Conservation (phyloP, 345 rosid genomes). For the Abelmoschus esculentus region DNA sequence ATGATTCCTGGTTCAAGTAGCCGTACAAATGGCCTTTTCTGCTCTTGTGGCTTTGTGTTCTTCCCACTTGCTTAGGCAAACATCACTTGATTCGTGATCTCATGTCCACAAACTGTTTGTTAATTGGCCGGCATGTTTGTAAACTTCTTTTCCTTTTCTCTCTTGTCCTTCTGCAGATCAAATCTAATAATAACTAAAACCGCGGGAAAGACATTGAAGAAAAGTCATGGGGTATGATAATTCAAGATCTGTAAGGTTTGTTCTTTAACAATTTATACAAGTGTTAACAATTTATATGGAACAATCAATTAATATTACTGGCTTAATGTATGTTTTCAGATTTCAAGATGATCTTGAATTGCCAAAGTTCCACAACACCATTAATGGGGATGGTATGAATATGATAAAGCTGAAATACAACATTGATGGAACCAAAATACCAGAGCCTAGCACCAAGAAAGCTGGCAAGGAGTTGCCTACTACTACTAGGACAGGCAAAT, state of each 20-base stretch:
- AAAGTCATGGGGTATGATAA: slow-evolving; percentile 31
- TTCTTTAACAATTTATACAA: neutral
- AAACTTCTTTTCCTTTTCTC: neutral
- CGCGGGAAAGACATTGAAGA: neutral
- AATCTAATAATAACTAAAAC: slow-evolving; percentile 8
- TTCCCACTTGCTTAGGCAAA: neutral
- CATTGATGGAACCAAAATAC: slow-evolving; percentile 40
- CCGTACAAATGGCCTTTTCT: slow-evolving; percentile 1
- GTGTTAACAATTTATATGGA: neutral
- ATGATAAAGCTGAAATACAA: slow-evolving; percentile 34
- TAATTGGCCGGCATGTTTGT: neutral
- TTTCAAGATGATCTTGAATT: slow-evolving; percentile 51
- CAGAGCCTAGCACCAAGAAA: slow-evolving; percentile 20
- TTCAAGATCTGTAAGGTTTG: slow-evolving; percentile 75
- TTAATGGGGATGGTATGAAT: slow-evolving; percentile 34
- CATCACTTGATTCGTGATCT: neutral
- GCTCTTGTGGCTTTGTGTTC: slow-evolving; percentile 8
- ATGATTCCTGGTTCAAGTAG: slow-evolving; percentile 17
- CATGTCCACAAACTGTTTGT: neutral
- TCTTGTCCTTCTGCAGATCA: slow-evolving; percentile 7
- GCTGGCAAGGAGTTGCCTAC: slow-evolving; percentile 15
- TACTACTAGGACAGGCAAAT: slow-evolving; percentile 25
- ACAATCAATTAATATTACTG: neutral
- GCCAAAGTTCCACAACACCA: slow-evolving; percentile 24
- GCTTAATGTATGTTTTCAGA: slow-evolving; percentile 24